Evolutionary conservation across 1,139 yeast genomes (phyloP).

Genomic region (Nakaseomyces uthaithaninus): DNA sequence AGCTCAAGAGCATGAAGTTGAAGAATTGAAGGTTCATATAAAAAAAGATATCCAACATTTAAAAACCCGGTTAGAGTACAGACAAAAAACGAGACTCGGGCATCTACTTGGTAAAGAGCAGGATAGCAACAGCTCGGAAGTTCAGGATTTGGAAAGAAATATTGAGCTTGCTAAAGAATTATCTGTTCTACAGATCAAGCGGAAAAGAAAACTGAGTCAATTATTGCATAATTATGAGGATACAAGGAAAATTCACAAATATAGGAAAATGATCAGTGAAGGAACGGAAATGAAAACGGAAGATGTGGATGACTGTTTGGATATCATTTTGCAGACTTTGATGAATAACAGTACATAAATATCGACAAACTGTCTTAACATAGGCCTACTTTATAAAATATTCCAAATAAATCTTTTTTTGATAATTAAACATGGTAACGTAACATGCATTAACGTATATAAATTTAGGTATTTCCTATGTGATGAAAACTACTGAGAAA

Average conservation of each 20-base stretch:
- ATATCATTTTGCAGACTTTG: constrained; percentile 27
- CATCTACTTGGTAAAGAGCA: constrained; percentile 32
- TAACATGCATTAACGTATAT: constrained; percentile 8
- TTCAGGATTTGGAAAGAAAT: neutral
- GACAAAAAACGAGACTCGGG: constrained; percentile 42
- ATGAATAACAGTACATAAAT: constrained; percentile 12
- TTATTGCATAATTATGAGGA: constrained; percentile 43
- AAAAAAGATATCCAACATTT: constrained; percentile 29
- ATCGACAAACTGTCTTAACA: neutral
- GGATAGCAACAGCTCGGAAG: neutral
- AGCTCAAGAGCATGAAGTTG: constrained; percentile 37
- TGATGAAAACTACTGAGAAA: neutral
- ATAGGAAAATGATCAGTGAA: constrained; percentile 70
- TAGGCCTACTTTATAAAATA: no score
- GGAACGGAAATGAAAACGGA: constrained; percentile 75
- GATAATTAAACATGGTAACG: constrained; percentile 4
- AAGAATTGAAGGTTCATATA: constrained; percentile 28
- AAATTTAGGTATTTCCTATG: constrained; percentile 3
- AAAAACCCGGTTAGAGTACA: constrained; percentile 41
- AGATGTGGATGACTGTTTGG: constrained; percentile 39
- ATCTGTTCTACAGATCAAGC: constrained; percentile 39
- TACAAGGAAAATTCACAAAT: constrained; percentile 58
- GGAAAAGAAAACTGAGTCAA: constrained; percentile 40
- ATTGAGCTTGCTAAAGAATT: constrained; percentile 19
- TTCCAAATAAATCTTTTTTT: no score